Conservation (phyloP, 140 eudicot genomes). For the Senecio squalidus region DNA sequence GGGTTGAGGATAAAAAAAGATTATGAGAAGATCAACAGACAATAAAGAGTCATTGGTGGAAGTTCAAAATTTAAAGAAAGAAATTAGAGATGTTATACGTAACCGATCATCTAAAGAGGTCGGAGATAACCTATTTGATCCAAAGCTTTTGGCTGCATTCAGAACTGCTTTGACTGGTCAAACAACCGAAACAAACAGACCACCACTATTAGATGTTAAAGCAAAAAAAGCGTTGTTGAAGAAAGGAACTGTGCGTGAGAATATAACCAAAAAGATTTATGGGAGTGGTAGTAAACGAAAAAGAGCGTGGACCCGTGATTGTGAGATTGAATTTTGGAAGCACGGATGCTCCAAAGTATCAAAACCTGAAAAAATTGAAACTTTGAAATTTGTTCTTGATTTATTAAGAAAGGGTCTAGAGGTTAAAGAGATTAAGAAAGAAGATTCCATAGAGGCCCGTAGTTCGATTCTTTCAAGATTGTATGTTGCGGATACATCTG, state of each 20-base stretch:
- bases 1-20: constrained; percentile 81
- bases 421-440: constrained; percentile 26
- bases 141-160: constrained; percentile 82
- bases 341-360: constrained; percentile 63
- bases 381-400: constrained; percentile 79
- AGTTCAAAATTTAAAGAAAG: constrained; percentile 72
- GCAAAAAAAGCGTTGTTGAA: constrained; percentile 64
- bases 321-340: constrained; percentile 94
- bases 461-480: constrained; percentile 77
- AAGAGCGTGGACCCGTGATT: constrained; percentile 84
- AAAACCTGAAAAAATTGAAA: too few relatives aligned
- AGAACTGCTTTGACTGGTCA: constrained; percentile 75
- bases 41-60: constrained; percentile 52
- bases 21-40: constrained; percentile 61
- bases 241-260: constrained; percentile 83
- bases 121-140: constrained; percentile 62
- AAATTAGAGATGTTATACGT: constrained; percentile 85
- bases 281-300: constrained; percentile 64
- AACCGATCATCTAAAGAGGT: constrained; percentile 58
- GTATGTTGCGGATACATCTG: constrained; percentile 82
- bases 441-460: constrained; percentile 24
- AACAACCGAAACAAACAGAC: constrained; percentile 42
- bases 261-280: constrained; percentile 75
- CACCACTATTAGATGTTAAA: constrained; percentile 49
- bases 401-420: constrained; percentile 52